phyloP scores from a whole-genome alignment of 441 rosid genomes.

The Erodium moschatum region DNA sequence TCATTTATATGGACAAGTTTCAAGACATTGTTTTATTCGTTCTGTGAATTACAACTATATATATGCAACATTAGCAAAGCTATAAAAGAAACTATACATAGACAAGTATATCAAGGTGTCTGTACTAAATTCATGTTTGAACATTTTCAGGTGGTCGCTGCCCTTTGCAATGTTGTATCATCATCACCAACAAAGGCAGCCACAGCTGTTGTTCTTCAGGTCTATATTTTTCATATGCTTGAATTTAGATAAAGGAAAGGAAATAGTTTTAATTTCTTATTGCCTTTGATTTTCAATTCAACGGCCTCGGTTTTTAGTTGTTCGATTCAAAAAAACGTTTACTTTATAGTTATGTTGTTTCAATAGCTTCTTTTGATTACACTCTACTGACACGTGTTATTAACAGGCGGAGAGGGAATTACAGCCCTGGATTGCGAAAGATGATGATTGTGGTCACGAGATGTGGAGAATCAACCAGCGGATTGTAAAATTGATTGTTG shows the following conservation, averaged over 20 bases:
- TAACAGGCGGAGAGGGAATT: conserved; percentile 88
- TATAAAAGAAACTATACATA: too few species aligned
- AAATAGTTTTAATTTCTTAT: not conserved
- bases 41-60: too few species aligned
- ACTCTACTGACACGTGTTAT: conserved; percentile 23
- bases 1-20: too few species aligned
- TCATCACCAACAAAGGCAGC: conserved; percentile 90
- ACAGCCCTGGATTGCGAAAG: conserved; percentile 98
- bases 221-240: conserved; percentile 28
- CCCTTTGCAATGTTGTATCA: conserved; percentile 89
- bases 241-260: not conserved
- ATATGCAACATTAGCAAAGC: too few species aligned
- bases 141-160: conserved; percentile 73
- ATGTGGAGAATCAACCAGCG: conserved; percentile 95
- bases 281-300: too few species aligned
- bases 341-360: not conserved
- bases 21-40: too few species aligned
- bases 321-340: too few species aligned
- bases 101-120: too few species aligned
- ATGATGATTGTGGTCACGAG: conserved; percentile 87
- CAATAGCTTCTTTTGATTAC: conserved; percentile 16
- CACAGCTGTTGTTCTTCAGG: conserved; percentile 96
- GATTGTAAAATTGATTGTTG: conserved; percentile 75
- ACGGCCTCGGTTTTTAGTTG: too few species aligned
- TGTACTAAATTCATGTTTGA: conserved; percentile 7